Conservation (phyloP, 352 stramenopile species). For the Pythium dissimile region DNA sequence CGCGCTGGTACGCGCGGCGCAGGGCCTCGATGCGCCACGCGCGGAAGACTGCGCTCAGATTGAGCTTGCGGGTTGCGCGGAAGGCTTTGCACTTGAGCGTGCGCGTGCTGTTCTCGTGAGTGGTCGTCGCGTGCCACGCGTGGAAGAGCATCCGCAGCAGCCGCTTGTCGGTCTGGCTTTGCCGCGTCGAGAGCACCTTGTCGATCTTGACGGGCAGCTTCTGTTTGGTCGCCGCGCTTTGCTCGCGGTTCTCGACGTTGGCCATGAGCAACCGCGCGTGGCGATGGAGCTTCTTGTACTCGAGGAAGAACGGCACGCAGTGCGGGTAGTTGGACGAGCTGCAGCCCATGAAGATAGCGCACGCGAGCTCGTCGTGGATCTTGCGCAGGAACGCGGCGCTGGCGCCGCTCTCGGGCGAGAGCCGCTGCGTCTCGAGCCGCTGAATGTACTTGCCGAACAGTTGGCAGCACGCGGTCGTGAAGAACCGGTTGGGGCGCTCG, state of each 20-base stretch:
- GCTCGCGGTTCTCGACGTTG: constrained; percentile 51
- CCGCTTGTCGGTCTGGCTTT: constrained; percentile 11
- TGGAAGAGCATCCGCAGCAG: constrained; percentile 40
- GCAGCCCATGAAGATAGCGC: constrained; percentile 51
- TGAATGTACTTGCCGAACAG: constrained; percentile 62
- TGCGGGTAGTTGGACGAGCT: constrained; percentile 2
- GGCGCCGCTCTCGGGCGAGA: constrained; percentile 21
- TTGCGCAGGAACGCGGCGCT: constrained; percentile 47
- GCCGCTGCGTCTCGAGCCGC: constrained; percentile 5
- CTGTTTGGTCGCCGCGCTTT: constrained; percentile 32
- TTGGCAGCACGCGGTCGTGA: constrained; percentile 67
- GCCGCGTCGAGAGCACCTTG: constrained; percentile 28
- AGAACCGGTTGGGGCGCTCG: constrained; percentile 71
- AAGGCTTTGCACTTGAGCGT: constrained; percentile 68
- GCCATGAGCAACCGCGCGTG: constrained; percentile 49
- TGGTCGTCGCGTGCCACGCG: constrained; percentile 35
- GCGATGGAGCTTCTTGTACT: constrained; percentile 54
- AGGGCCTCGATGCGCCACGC: constrained; percentile 73
- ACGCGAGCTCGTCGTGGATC: constrained; percentile 46
- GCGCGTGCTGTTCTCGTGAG: constrained; percentile 37
- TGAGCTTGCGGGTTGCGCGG: constrained; percentile 45
- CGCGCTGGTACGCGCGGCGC: constrained; percentile 62
- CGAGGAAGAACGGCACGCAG: constrained; percentile 63
- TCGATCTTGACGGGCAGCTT: constrained; percentile 42
- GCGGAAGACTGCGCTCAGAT: constrained; percentile 57